Percentiles rank a stretch among this genome's conserved stretches.
These are phyloP conservation scores for Cladosporium colombiae DNA, from an alignment of 2,329 filamentous ascomycete species.

Conservation along the genomic window DNA sequence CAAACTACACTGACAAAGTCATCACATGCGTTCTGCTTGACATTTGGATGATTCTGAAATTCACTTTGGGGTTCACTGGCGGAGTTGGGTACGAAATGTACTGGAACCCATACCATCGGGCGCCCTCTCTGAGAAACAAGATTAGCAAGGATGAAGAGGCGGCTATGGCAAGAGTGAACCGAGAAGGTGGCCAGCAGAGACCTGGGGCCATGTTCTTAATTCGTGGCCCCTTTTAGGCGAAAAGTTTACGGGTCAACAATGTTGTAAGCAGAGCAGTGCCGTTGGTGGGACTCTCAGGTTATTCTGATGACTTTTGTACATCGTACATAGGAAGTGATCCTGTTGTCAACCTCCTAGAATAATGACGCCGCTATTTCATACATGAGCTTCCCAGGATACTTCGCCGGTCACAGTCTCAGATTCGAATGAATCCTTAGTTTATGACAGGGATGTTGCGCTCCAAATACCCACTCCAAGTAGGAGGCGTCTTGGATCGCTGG, in stretches of 20 bases:
- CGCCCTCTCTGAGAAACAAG: background rate
- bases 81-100: background rate
- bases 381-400: background rate
- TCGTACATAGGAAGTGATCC: background rate
- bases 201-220: background rate
- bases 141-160: background rate
- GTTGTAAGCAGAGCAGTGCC: background rate
- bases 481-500: conserved; percentile 38
- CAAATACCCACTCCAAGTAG: conserved; percentile 42
- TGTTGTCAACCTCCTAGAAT: background rate
- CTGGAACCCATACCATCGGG: background rate
- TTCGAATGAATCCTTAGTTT: background rate
- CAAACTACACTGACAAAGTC: background rate
- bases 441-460: conserved; percentile 40
- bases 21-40: background rate
- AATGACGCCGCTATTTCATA: background rate
- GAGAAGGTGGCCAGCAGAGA: background rate
- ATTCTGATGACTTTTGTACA: background rate
- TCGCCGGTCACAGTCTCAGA: background rate
- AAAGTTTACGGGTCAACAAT: background rate
- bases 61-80: background rate
- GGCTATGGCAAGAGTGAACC: background rate
- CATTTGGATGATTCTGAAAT: background rate
- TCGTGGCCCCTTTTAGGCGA: background rate
- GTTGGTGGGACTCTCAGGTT: background rate